Evolutionary conservation across 352 stramenopile genomes (phyloP).

Genomic region (Thalassiosira allenii): DNA sequence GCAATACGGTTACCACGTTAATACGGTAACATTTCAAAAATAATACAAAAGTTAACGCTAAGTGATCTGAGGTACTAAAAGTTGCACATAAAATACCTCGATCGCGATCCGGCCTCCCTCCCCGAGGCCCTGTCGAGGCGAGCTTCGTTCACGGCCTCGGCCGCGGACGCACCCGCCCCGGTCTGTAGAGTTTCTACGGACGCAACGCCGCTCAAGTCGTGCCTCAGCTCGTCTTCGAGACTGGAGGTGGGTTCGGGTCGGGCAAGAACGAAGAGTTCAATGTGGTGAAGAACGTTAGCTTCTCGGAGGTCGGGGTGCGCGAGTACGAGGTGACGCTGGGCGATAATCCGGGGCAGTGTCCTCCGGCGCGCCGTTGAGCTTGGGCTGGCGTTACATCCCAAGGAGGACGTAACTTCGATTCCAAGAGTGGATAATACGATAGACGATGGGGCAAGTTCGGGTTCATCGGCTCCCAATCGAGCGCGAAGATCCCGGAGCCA

Average conservation of each 20-base stretch:
- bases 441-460: no score
- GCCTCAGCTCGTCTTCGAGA: slow-evolving; percentile 13
- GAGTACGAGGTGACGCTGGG: slow-evolving; percentile 73
- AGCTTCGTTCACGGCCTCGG: slow-evolving; percentile 35
- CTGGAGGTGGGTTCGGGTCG: neutral
- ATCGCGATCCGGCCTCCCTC: no score
- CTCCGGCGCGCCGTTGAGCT: slow-evolving; percentile 63
- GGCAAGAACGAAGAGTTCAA: slow-evolving; percentile 29
- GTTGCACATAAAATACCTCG: no score
- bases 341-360: slow-evolving; percentile 79
- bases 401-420: no score
- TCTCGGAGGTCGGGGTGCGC: slow-evolving; percentile 64
- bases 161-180: neutral
- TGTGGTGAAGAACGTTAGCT: slow-evolving; percentile 65
- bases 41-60: no score
- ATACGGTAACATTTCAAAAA: no score
- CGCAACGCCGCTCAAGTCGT: slow-evolving; percentile 38
- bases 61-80: no score
- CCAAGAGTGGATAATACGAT: no score
- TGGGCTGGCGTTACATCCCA: slow-evolving; percentile 77
- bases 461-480: no score
- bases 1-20: no score
- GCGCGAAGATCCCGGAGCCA: neutral
- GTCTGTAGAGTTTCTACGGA: neutral
- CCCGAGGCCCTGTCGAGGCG: no score